Evolutionary conservation across 2,329 filamentous ascomycete genomes (phyloP), one percentile per base, ranked within the genome.

Genomic region (Trichoderma atroviride): DNA sequence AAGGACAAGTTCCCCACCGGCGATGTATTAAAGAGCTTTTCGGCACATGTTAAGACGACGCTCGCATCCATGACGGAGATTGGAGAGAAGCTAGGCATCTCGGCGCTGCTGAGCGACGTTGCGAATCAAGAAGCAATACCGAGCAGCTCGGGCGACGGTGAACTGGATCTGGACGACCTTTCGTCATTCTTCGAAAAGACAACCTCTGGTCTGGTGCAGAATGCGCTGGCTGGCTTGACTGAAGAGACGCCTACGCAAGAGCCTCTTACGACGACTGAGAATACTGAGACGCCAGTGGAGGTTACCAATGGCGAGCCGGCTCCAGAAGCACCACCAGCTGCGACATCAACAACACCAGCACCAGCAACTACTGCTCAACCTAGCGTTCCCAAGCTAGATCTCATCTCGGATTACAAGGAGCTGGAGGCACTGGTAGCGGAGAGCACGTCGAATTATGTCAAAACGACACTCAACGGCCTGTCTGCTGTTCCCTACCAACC

Each of bases 361-460:
- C 19, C 40, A 4, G 5, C 37, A 13, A 11, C 11, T 1, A 61
- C 74, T 3, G 72, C 74, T 10, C 76, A 76, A 50, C 75, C 75
- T 1, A 78, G 75, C 31, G 75, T 74, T 24, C 74, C 74, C 58
- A 78, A 79, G 71, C 71, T 77, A 47, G 77, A 80, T 52, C 66
- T 77, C 52, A 76, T 76, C 70, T 81, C 77, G 9, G 81, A 83
- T 68, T 81, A 81, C 62, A 80, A 83, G 70, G 81, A 83, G 53
- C 75, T 83, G 6, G 79, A 82, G 70, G 81, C 81, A 9, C 74
- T 83, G 27, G 81, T 83, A 13, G 81, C 80, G 0, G 80, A 82
- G 71, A 83, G 81, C 71, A 83, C 81, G 0, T 80, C 79, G 11
- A 81, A 83, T 68, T 83, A 83, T 64, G 82, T 83, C 52, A 80